Conservation (phyloP, 2,329 filamentous ascomycete species). For the Didymosphaeria variabile region DNA sequence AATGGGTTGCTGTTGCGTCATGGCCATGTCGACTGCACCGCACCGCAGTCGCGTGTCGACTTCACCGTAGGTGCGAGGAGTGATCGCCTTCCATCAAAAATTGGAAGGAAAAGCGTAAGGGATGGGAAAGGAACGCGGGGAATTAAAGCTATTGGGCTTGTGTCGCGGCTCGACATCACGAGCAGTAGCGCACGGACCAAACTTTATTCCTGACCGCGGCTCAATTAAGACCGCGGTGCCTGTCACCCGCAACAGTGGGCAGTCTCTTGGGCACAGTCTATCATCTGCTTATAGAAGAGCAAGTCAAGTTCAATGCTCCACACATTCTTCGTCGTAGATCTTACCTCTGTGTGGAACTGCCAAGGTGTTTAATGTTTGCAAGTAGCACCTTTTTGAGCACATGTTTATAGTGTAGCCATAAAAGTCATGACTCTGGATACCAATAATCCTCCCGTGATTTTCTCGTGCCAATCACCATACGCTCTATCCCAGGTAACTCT, state of each 20-base stretch:
- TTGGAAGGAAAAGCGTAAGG: slow-evolving; percentile 21
- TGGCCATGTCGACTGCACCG: slow-evolving; percentile 48
- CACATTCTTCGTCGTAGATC: background rate
- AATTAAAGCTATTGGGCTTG: slow-evolving; percentile 28
- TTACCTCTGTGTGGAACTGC: background rate
- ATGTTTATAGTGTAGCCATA: background rate
- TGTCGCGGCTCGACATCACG: slow-evolving; percentile 21
- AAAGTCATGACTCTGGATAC: background rate
- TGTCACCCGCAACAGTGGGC: background rate
- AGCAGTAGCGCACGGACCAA: slow-evolving; percentile 23
- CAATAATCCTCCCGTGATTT: background rate
- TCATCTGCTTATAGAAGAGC: background rate
- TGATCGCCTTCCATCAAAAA: slow-evolving; percentile 47
- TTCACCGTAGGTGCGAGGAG: slow-evolving; percentile 16
- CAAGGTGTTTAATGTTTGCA: background rate
- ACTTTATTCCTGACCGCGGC: slow-evolving; percentile 21
- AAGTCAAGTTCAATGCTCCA: background rate
- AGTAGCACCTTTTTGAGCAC: background rate
- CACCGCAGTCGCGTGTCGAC: slow-evolving; percentile 42
- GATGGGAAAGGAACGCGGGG: slow-evolving; percentile 16
- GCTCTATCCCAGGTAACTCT: background rate
- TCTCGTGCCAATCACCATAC: background rate
- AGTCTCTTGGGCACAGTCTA: background rate
- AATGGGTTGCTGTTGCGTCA: slow-evolving; percentile 44
- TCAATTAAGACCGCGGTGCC: slow-evolving; percentile 12